phyloP scores from a whole-genome alignment of 78 protist genomes.

The Creolimax fragrantissima region DNA sequence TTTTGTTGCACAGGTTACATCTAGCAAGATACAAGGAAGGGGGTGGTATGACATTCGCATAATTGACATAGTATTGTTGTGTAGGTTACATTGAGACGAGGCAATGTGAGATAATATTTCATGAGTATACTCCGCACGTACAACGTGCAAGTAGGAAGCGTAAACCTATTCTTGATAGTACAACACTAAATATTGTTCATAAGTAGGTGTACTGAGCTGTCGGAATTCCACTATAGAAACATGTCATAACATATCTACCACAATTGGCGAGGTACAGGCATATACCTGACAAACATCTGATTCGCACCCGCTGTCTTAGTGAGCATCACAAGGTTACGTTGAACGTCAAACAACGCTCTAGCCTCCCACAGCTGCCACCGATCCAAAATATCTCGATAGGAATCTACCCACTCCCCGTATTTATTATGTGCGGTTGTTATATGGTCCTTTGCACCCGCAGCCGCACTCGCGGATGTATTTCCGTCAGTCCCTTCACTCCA shows the following conservation, averaged over 20 bases:
- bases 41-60: not conserved
- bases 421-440: not conserved
- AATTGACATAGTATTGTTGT: too few species aligned
- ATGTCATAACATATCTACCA: too few species aligned
- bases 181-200: too few species aligned
- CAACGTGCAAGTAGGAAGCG: too few species aligned
- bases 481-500: not conserved
- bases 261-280: too few species aligned
- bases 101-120: too few species aligned
- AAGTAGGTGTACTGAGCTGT: too few species aligned
- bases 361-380: conserved; percentile 68
- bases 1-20: not conserved
- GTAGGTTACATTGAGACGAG: too few species aligned
- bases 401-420: not conserved
- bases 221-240: too few species aligned
- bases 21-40: not conserved
- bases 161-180: too few species aligned
- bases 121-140: too few species aligned
- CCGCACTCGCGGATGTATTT: not conserved
- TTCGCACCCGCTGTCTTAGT: not conserved
- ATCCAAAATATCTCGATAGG: conserved; percentile 68
- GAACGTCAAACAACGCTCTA: conserved; percentile 61
- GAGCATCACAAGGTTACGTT: not conserved
- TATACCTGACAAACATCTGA: not conserved
- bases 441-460: not conserved